Evolutionary conservation across 108 stramenopile species (phyloP), one percentile per base, ranked within the genome.

Genomic region (Cyclostephanos tholiformis): DNA sequence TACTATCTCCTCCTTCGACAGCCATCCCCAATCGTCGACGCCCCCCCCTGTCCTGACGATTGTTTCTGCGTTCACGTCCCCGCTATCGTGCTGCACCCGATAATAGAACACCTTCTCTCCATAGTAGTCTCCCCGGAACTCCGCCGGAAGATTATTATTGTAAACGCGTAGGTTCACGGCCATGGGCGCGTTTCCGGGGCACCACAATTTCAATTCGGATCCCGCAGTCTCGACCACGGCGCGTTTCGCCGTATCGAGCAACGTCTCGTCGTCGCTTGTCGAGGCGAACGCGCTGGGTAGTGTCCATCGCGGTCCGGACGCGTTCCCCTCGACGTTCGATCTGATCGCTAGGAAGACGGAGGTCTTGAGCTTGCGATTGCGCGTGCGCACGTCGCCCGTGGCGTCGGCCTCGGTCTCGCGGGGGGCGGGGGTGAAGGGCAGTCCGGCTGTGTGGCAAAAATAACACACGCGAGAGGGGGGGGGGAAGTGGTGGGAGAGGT

Each of bases 101-200:
- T 91, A 80, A 63, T 85, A 91, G 50, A 93, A 93, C 13, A 87
- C 90, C 74, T 92, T 95, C 69, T 85, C 89, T 9, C 94, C 94
- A 67, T 74, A 95, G 70, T 86, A 75, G 36, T 71, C 66, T 43
- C 61, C 49, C 22, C 65, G 58, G 51, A 82, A 82, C 2, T 76
- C 72, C 30, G 64, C 57, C 72, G 78, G 63, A 27, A 81, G 22
- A 23, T 81, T 81, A 51, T 63, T 35, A 52, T 74, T 82, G 46
- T 80, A 83, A 46, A 63, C 72, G 20, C 76, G 48, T 10, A 91
- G 46, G 25, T 87, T 86, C 53, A 91, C 90, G 14, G 87, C 88
- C 67, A 87, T 69, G 50, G 94, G 94, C 38, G 83, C 74, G 75
- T 86, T 82, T 0, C 86, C 85, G 6, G 86, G 83, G 52, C 83